Evolutionary conservation across 129 eudicot species (phyloP).

Genomic region (Chrysanthemum lavandulifolium): DNA sequence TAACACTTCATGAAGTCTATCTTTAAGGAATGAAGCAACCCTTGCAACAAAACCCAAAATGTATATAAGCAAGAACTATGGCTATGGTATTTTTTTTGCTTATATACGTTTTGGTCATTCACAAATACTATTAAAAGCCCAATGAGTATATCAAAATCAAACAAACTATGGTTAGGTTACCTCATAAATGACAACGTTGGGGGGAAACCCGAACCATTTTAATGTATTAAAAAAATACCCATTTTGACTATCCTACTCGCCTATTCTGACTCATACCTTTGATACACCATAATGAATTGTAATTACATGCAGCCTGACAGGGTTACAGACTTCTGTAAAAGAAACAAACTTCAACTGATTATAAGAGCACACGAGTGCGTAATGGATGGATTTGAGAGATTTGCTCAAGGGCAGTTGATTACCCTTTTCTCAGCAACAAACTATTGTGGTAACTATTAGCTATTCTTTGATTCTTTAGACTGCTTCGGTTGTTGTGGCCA

Average conservation of each 20-base stretch:
- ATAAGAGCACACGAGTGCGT: conserved; percentile 98
- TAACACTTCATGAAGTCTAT: background rate
- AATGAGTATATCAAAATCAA: background rate
- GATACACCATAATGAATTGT: background rate
- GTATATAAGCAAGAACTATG: background rate
- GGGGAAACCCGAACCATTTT: background rate
- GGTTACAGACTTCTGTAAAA: conserved; percentile 85
- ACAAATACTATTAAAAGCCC: background rate
- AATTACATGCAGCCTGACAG: conserved; percentile 86
- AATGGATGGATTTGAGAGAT: conserved; percentile 93
- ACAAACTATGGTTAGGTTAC: too few relatives aligned
- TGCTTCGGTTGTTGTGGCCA: background rate
- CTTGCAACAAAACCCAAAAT: background rate
- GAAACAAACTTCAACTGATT: conserved; percentile 81
- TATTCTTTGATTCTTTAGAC: background rate
- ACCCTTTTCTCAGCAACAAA: conserved; percentile 96
- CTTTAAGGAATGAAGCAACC: too few relatives aligned
- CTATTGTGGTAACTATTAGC: conserved; percentile 69
- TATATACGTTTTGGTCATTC: background rate
- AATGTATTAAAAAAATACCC: background rate
- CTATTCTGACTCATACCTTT: background rate
- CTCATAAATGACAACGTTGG: background rate
- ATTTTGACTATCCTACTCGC: background rate
- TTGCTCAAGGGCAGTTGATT: conserved; percentile 95
- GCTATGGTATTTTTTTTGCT: background rate